A percentile compares a stretch with the other conserved stretches of the same genome.
These are phyloP conservation scores for Pseudogymnoascus sp. DNA, from an alignment of 2,329 filamentous ascomycete species.

Conservation along the genomic window DNA sequence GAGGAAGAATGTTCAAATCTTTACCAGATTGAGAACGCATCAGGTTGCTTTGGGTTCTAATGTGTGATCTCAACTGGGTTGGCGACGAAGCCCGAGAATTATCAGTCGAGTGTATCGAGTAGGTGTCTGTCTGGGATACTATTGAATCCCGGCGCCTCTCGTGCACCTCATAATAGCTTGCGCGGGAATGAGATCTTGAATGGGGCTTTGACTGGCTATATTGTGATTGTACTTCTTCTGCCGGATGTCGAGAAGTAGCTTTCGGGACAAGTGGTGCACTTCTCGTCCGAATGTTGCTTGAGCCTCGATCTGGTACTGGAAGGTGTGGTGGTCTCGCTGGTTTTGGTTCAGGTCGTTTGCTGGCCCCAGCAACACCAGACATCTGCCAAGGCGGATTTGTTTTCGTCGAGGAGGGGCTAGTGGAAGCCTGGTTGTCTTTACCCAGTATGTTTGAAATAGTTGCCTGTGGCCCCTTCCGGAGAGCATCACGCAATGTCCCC, in stretches of 20 bases:
- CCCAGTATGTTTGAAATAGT: slow-evolving; percentile 43
- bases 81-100: slow-evolving; percentile 41
- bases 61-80: slow-evolving; percentile 27
- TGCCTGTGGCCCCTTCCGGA: slow-evolving; percentile 44
- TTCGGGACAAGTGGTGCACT: slow-evolving; percentile 27
- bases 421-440: slow-evolving; percentile 35
- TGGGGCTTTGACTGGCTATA: slow-evolving; percentile 24
- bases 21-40: slow-evolving; percentile 31
- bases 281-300: slow-evolving; percentile 28
- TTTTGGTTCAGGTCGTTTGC: slow-evolving; percentile 20
- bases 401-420: slow-evolving; percentile 11
- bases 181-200: slow-evolving; percentile 36
- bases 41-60: slow-evolving; percentile 26
- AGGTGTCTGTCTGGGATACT: slow-evolving; percentile 49
- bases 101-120: slow-evolving; percentile 43
- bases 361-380: slow-evolving; percentile 3
- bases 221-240: slow-evolving; percentile 33
- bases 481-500: slow-evolving; percentile 39
- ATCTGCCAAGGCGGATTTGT: slow-evolving; percentile 15
- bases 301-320: slow-evolving; percentile 29
- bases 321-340: slow-evolving; percentile 21
- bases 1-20: slow-evolving; percentile 22
- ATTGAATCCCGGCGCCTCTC: slow-evolving; percentile 47
- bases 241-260: slow-evolving; percentile 23
- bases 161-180: slow-evolving; percentile 45